Conservation (phyloP, 345 rosid species). For the Linum tenue region DNA sequence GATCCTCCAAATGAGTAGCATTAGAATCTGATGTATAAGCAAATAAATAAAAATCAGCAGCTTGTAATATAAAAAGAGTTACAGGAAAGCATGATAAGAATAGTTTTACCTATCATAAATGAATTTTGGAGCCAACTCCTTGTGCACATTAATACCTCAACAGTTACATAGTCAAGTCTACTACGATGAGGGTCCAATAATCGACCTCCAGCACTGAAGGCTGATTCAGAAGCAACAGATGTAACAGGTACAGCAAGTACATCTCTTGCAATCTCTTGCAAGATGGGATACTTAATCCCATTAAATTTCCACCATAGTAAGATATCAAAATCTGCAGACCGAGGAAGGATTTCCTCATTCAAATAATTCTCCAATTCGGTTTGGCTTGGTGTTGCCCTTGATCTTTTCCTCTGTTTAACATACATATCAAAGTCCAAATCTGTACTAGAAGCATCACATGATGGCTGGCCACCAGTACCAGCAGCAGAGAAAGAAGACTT, state of each 20-base stretch:
- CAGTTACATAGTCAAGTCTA: neutral
- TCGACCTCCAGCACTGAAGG: neutral
- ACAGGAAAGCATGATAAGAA: no score
- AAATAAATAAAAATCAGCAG: no score
- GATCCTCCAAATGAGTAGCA: no score
- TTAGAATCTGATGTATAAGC: no score
- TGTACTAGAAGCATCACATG: neutral
- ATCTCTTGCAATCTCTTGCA: neutral
- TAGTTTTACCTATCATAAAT: neutral
- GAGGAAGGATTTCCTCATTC: neutral
- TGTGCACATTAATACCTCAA: neutral
- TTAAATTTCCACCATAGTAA: constrained; percentile 1
- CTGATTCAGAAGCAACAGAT: neutral
- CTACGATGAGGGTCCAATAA: neutral
- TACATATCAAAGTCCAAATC: neutral
- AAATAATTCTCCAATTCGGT: neutral
- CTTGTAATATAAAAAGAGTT: no score
- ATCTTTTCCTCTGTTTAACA: neutral
- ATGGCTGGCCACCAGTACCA: neutral
- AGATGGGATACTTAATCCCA: neutral
- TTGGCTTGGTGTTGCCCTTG: neutral
- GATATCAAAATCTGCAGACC: neutral
- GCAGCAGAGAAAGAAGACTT: neutral
- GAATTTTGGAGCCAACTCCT: neutral
- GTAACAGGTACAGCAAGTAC: neutral